Percentiles rank a stretch among this genome's conserved stretches.
phyloP scores from a whole-genome alignment of 139 green algal species.

The Bryopsis sp. region DNA sequence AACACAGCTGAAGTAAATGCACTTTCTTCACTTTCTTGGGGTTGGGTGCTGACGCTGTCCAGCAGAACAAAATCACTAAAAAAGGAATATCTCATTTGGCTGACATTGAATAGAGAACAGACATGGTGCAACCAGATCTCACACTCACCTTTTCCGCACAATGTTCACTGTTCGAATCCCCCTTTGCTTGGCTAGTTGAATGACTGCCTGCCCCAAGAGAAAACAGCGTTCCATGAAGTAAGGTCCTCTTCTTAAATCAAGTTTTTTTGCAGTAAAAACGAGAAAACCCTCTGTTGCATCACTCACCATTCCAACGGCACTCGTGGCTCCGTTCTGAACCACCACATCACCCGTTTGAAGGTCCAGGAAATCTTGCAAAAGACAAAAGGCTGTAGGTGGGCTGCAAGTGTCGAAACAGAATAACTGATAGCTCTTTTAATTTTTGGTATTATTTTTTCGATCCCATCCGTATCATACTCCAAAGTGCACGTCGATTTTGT shows the following conservation, averaged over 20 bases:
- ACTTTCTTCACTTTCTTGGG: too few species aligned
- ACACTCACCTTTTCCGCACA: slow-evolving; percentile 56
- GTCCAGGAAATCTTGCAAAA: slow-evolving; percentile 74
- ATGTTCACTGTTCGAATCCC: slow-evolving; percentile 82
- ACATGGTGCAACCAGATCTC: too few species aligned
- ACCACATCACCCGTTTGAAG: slow-evolving; percentile 71
- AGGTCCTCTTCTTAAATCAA: too few species aligned
- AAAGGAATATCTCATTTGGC: not conserved
- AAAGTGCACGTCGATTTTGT: not conserved
- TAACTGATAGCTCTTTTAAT: too few species aligned
- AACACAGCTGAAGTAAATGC: too few species aligned
- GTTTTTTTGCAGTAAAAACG: too few species aligned
- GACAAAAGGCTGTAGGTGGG: slow-evolving; percentile 66
- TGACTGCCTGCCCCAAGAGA: slow-evolving; percentile 69
- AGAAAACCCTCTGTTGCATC: too few species aligned
- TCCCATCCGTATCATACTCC: not conserved
- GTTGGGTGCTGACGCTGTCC: too few species aligned
- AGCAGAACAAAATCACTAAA: not conserved
- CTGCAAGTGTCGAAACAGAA: slow-evolving; percentile 35
- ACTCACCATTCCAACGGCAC: slow-evolving; percentile 64
- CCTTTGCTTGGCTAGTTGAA: slow-evolving; percentile 60
- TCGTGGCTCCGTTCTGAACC: slow-evolving; percentile 84
- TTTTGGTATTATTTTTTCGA: too few species aligned
- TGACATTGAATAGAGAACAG: too few species aligned
- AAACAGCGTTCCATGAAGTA: too few species aligned